Evolutionary conservation across 169 alveolate genomes (phyloP), one percentile per base, ranked within the genome.

Genomic region (Plasmodium billcollinsi): DNA sequence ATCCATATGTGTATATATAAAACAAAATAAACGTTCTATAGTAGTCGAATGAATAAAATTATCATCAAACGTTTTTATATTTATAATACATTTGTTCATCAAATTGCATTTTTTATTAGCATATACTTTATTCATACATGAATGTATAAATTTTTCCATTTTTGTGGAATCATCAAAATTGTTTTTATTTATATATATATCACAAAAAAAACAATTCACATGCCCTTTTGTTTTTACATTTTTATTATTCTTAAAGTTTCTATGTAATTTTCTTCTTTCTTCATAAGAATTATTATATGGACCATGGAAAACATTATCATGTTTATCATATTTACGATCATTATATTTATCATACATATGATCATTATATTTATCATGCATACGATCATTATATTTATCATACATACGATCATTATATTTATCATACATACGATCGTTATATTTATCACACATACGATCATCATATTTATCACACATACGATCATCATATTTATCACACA

Each of bases 41-140:
- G 91, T 69, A 50, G 71, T 70, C 2, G 86, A 83, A 59, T 83
- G 91, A 11, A 83, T 29, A 47, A 83, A 83, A 33, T 58, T 70
- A 47, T 83, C 91, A 58, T 83, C 91, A 67, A 83, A 83, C 20
- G 80, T 83, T 70, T 70, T 67, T 69, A 83, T 83, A 18, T 83
- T 88, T 76, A 88, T 72, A 43, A 88, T 75, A 47, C 85, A 88
- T 50, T 75, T 88, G 33, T 88, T 88, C 18, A 88, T 33, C 12
- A 88, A n/a, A 18, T 76, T 56, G 9, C 54, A 74, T 33, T 43
- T 15, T 50, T 66, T 70, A 14, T 71, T 49, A 24, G 71, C 88
- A 59, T 69, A 88, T 12, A 88, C 83, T 61, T 73, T 88, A 11
- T 50, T 21, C 45, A 49, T 72, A 65, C 89, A 75, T 20, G 39